A percentile compares a stretch with the other conserved stretches of the same genome.
Conservation (phyloP, 2,329 filamentous ascomycete species). For the Cercospora brassicicola region DNA sequence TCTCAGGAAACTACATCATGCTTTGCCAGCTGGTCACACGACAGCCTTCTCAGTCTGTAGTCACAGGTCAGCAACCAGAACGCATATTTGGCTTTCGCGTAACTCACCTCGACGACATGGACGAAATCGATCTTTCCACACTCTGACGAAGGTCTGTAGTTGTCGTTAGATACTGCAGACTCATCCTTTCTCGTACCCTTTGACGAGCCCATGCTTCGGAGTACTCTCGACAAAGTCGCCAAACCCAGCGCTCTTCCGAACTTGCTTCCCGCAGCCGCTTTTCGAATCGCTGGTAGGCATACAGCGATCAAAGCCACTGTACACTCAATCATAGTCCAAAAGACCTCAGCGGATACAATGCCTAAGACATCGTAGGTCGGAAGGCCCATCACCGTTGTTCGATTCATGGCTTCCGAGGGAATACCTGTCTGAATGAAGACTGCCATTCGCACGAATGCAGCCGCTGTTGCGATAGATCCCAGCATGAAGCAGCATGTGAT, state of each 20-base stretch:
- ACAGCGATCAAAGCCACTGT: slow-evolving; percentile 21
- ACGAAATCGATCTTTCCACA: background rate
- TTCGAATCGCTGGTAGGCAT: slow-evolving; percentile 17
- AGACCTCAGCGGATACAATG: slow-evolving; percentile 21
- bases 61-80: background rate
- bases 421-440: slow-evolving; percentile 22
- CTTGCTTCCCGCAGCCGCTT: slow-evolving; percentile 10
- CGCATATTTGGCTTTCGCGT: background rate
- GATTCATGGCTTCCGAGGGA: slow-evolving; percentile 18
- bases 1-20: background rate
- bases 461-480: slow-evolving; percentile 17
- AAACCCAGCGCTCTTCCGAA: slow-evolving; percentile 14
- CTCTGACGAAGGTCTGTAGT: background rate
- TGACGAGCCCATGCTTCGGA: slow-evolving; percentile 3
- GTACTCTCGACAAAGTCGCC: slow-evolving; percentile 1
- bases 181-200: background rate
- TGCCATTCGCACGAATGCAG: slow-evolving; percentile 21
- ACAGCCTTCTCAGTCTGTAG: background rate
- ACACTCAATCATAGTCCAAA: slow-evolving; percentile 23
- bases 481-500: slow-evolving; percentile 20
- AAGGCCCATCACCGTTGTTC: slow-evolving; percentile 16
- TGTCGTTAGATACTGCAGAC: background rate
- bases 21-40: background rate
- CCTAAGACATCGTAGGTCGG: slow-evolving; percentile 22
- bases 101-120: background rate